Conservation (phyloP, 371 early-diverging fungal species). For the Coemansia sp. region DNA sequence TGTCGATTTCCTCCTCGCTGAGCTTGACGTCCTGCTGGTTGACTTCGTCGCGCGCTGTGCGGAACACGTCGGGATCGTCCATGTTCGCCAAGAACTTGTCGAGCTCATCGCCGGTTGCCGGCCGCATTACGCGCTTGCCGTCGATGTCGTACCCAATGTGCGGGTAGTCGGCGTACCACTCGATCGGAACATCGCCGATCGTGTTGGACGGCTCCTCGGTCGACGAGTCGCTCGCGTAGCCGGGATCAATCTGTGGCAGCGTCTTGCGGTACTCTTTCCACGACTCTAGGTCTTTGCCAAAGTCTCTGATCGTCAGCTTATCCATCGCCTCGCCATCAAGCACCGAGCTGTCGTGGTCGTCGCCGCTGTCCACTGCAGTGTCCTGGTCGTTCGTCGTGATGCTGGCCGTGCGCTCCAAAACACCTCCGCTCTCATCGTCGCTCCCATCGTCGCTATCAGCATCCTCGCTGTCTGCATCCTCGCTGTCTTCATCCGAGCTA, state of each 20-base stretch:
- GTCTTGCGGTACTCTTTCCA: conserved; percentile 55
- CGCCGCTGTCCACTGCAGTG: conserved; percentile 51
- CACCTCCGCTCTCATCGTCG: conserved; percentile 44
- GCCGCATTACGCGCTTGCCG: conserved; percentile 86
- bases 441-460: conserved; percentile 49
- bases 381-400: conserved; percentile 47
- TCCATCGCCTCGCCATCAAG: conserved; percentile 48
- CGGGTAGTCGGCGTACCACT: conserved; percentile 94
- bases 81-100: conserved; percentile 88
- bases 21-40: conserved; percentile 81
- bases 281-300: conserved; percentile 43
- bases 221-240: conserved; percentile 88
- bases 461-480: neutral
- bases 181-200: conserved; percentile 91
- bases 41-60: conserved; percentile 76
- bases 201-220: conserved; percentile 84
- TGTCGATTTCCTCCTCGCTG: conserved; percentile 84
- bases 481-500: conserved; percentile 51
- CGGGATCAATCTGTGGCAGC: conserved; percentile 85
- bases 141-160: conserved; percentile 96
- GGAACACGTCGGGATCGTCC: conserved; percentile 93
- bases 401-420: conserved; percentile 34
- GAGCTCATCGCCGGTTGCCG: conserved; percentile 82
- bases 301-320: conserved; percentile 37
- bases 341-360: conserved; percentile 49